These are phyloP conservation scores for Cornus kousa DNA, from an alignment of 148 eudicot genomes.

Conservation along the genomic window DNA sequence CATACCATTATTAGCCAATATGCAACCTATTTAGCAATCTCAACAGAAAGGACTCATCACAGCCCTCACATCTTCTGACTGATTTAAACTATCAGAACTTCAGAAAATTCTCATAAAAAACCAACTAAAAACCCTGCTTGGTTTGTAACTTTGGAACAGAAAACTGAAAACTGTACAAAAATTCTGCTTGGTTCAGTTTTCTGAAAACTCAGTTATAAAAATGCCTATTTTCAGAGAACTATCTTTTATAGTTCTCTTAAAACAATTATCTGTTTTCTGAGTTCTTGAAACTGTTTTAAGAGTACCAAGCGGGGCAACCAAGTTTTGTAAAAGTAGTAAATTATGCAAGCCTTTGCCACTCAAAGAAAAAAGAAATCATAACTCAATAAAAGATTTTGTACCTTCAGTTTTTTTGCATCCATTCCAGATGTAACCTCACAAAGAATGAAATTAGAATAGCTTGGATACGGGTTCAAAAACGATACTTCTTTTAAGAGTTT, in stretches of 20 bases:
- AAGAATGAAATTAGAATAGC: conserved; percentile 90
- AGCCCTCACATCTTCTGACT: background rate
- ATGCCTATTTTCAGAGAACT: too few relatives aligned
- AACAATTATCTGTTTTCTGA: too few relatives aligned
- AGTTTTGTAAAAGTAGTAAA: background rate
- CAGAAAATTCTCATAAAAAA: background rate
- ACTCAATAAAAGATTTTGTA: conserved; percentile 14
- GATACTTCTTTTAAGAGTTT: conserved; percentile 78
- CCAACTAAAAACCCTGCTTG: background rate
- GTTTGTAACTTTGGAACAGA: too few relatives aligned
- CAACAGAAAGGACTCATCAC: background rate
- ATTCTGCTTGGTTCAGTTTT: too few relatives aligned
- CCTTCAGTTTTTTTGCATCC: conserved; percentile 97
- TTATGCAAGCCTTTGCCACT: background rate
- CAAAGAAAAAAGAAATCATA: background rate
- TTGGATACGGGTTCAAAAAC: conserved; percentile 81
- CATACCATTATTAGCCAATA: too few relatives aligned
- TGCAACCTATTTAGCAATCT: background rate
- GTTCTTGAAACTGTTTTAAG: too few relatives aligned
- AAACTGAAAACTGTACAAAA: too few relatives aligned
- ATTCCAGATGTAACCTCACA: conserved; percentile 77
- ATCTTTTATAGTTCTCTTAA: too few relatives aligned
- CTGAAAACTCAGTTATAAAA: too few relatives aligned
- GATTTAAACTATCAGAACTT: background rate
- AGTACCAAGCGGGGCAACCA: background rate